Evolutionary conservation across 176 grass and related monocot genomes (phyloP).

Genomic region (Juncus inflexus): DNA sequence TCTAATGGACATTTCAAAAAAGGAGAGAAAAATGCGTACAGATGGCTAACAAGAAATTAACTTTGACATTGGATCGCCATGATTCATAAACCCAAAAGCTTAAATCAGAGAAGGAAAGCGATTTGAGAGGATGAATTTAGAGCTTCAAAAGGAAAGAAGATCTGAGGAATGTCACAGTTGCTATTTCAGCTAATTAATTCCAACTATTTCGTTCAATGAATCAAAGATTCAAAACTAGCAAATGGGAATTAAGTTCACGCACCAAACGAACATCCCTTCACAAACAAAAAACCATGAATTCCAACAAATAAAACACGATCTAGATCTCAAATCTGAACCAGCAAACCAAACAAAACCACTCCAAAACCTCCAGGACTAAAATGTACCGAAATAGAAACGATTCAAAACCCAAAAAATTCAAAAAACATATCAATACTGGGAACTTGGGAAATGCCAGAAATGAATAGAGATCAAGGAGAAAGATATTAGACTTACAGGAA

Average conservation of each 20-base stretch:
- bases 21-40: background rate
- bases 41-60: slow-evolving; percentile 18
- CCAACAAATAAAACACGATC: background rate
- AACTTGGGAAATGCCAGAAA: slow-evolving; percentile 17
- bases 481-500: background rate
- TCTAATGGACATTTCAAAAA: slow-evolving; percentile 42
- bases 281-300: slow-evolving; percentile 2
- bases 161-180: background rate
- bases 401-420: slow-evolving; percentile 12
- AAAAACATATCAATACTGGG: background rate
- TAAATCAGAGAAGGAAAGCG: background rate
- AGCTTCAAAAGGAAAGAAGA: slow-evolving; percentile 11
- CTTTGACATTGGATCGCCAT: slow-evolving; percentile 12
- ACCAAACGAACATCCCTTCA: background rate
- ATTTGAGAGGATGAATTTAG: background rate
- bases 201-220: no score
- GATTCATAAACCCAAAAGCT: slow-evolving; percentile 22
- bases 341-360: slow-evolving; percentile 12
- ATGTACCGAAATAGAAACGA: slow-evolving; percentile 7
- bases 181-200: background rate
- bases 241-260: background rate
- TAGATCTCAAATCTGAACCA: background rate
- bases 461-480: slow-evolving; percentile 13
- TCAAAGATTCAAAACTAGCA: slow-evolving; percentile 16
- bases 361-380: slow-evolving; percentile 4